These are phyloP conservation scores for Solanum bukasovii DNA, from an alignment of 257 asterid species.

Conservation along the genomic window DNA sequence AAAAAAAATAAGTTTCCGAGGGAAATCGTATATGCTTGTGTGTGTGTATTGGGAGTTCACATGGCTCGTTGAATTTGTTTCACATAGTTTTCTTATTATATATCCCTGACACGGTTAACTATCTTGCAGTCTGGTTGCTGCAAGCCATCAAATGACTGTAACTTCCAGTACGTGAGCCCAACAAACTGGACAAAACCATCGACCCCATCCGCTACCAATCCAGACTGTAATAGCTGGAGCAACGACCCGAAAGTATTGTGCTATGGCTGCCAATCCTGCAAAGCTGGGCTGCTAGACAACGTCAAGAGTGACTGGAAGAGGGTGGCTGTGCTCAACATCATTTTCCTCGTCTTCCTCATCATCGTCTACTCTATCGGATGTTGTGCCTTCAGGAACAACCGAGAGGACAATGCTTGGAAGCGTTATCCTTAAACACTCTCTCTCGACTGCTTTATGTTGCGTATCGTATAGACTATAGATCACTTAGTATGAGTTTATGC, in stretches of 20 bases:
- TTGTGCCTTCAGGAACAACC: slow-evolving; percentile 79
- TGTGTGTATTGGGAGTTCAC: neutral
- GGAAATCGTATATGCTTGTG: neutral
- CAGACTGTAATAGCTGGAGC: slow-evolving; percentile 56
- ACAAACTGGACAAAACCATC: slow-evolving; percentile 57
- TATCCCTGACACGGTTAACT: neutral
- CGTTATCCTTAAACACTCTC: slow-evolving; percentile 51
- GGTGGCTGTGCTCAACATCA: slow-evolving; percentile 60
- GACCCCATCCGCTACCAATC: slow-evolving; percentile 12
- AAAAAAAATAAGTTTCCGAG: neutral
- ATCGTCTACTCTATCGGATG: slow-evolving; percentile 79
- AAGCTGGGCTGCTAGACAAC: slow-evolving; percentile 85
- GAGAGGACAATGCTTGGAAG: slow-evolving; percentile 67
- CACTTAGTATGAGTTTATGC: neutral
- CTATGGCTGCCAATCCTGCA: slow-evolving; percentile 73
- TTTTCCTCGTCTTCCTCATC: slow-evolving; percentile 64
- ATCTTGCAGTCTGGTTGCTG: slow-evolving; percentile 87
- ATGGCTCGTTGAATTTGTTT: neutral
- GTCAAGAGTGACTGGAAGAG: slow-evolving; percentile 74
- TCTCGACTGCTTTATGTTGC: neutral
- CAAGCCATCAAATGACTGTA: slow-evolving; percentile 72
- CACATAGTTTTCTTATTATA: neutral
- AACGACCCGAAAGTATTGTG: slow-evolving; percentile 45
- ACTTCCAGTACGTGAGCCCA: slow-evolving; percentile 54
- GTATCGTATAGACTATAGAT: neutral